Percentiles rank a stretch among this genome's conserved stretches.
Conservation (phyloP, 345 rosid genomes). For the Salix udensis region DNA sequence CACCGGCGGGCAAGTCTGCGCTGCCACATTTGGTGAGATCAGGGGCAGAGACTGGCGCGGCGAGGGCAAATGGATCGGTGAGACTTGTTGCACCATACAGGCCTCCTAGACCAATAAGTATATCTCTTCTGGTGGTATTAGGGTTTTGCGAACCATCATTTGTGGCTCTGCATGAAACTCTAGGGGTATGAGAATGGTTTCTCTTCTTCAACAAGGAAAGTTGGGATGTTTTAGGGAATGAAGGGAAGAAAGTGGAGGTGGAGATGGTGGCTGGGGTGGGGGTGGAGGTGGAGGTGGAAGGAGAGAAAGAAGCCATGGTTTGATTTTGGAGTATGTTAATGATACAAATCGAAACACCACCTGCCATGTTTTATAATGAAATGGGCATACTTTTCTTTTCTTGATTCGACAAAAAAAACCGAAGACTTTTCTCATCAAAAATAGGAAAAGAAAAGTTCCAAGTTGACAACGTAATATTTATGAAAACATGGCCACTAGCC, state of each 20-base stretch:
- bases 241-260: conserved; percentile 1
- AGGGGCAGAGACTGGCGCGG: conserved; percentile 39
- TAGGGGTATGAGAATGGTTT: neutral
- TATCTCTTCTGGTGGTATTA: conserved; percentile 34
- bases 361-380: conserved; percentile 5
- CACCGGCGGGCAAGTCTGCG: conserved; percentile 43
- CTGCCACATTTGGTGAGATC: conserved; percentile 37
- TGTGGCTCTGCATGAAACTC: conserved; percentile 28
- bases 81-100: conserved; percentile 37
- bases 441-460: too few species aligned
- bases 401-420: too few species aligned
- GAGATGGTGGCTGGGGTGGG: neutral
- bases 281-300: neutral
- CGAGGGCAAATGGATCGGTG: conserved; percentile 31
- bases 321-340: neutral
- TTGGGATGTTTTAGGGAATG: conserved; percentile 23
- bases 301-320: conserved; percentile 20
- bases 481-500: too few species aligned
- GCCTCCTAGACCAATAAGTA: conserved; percentile 51
- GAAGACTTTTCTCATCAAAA: too few species aligned
- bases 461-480: too few species aligned
- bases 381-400: neutral
- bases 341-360: neutral
- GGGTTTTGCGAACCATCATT: conserved; percentile 16
- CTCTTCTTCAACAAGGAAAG: conserved; percentile 11